These are phyloP conservation scores for Xylariaceae sp. DNA, from an alignment of 2,329 filamentous ascomycete species.

Conservation along the genomic window DNA sequence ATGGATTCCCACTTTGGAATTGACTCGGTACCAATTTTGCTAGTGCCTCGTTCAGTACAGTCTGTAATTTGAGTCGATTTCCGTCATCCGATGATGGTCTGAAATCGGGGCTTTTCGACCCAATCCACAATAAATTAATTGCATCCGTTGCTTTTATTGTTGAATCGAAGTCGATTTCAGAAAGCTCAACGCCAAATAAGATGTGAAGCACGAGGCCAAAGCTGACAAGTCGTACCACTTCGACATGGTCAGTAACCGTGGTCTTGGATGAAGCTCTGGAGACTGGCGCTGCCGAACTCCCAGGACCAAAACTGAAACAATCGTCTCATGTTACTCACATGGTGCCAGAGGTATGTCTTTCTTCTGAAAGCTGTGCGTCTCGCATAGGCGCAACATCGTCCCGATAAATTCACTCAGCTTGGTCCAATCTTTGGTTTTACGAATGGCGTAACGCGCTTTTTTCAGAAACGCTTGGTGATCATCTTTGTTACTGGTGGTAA, in stretches of 20 bases:
- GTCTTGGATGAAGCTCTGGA: background rate
- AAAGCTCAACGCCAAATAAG: conserved; percentile 32
- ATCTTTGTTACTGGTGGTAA: conserved; percentile 39
- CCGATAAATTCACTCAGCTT: conserved; percentile 12
- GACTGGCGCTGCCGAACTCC: background rate
- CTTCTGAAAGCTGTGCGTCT: background rate
- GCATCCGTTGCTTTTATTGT: conserved; percentile 29
- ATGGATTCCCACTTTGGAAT: conserved; percentile 21
- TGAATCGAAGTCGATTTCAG: conserved; percentile 13
- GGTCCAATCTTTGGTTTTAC: conserved; percentile 15
- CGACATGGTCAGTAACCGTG: conserved; percentile 1
- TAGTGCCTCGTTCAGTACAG: conserved; percentile 11
- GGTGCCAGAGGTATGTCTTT: conserved; percentile 27
- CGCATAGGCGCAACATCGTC: conserved; percentile 2
- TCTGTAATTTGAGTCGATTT: conserved; percentile 11
- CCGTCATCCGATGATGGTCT: conserved; percentile 11
- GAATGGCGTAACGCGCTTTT: conserved; percentile 19
- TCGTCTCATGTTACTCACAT: conserved; percentile 6
- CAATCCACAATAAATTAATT: conserved; percentile 42
- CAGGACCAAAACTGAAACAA: background rate
- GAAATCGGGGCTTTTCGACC: conserved; percentile 32
- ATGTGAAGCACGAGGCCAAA: conserved; percentile 35
- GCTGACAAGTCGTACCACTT: conserved; percentile 33
- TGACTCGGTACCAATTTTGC: conserved; percentile 26
- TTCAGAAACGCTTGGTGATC: conserved; percentile 33